Evolutionary conservation across 768 basidiomycete genomes (phyloP), one percentile per base, ranked within the genome.

Genomic region (Hypholoma fasciculare): DNA sequence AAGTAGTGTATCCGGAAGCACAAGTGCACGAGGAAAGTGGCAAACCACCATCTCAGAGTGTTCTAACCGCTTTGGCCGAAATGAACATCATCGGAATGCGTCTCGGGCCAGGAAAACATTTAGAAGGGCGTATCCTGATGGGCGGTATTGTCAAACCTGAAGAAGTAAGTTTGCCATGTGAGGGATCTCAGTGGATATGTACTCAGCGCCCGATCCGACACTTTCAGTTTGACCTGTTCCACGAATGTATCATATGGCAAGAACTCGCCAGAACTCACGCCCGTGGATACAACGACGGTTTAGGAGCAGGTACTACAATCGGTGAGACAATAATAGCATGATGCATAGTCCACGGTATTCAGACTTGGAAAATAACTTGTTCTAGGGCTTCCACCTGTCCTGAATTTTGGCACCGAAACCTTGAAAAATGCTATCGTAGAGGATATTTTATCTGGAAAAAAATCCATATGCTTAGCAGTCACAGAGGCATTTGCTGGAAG

Each of bases 401-500:
- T 92, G 60, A 95, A 95, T 71, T 94, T 85, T 63, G 92, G 84
- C 11, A 79, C 83, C n/a, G 81, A 84, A 3, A 84, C 83, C 36
- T 68, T 93, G 46, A 84, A 85, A 61, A 76, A 81, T 1, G 78
- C 80, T 61, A 79, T 92, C 58, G 72, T 88, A 4, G 78, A 81
- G 3, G 85, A 88, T 23, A 76, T 72, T 26, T 77, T 87, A 20
- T 69, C 74, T 1, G 89, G 86, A n/a, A 85, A 83, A 72, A 89
- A 90, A 70, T 82, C 82, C 58, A 87, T 92, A 64, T 83, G 82
- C 40, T 75, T 95, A 37, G 93, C 93, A 17, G 89, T 96, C 64
- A 86, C 89, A 17, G 93, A 96, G 74, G 90, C 93, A 0, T 92
- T 90, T 61, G 93, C 92, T 1, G 88, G 88, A 11, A 87, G 85